Evolutionary conservation across 768 basidiomycete species (phyloP), one percentile per base, ranked within the genome.

Genomic region (Austroboletus festivus): DNA sequence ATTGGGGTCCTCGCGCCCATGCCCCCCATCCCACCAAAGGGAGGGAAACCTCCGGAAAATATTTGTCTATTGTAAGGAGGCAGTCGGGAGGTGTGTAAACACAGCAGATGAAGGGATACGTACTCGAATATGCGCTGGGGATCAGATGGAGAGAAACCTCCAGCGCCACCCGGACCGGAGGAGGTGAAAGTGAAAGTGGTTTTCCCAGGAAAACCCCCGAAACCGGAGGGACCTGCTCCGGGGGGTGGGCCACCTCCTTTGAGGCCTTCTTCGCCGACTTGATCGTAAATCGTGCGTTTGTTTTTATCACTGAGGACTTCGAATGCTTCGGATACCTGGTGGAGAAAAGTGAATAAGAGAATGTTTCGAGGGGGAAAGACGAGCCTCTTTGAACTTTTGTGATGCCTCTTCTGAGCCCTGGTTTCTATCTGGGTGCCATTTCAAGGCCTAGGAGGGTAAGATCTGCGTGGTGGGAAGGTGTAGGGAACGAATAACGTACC

Each of bases 371-470:
- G 8, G n/a, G 5, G 5, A 11, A 24, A 1, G 13, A 60, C 74
- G 22, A 35, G 85, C 93, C 79, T 94, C 82, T 72, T 99, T 94
- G 70, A 99, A 98, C 69, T 89, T 95, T 66, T 80, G 77, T 3
- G 81, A 85, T 0, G 95, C 88, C 55, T 85, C 86, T 56, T 93
- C 93, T 42, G 88, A 85, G 23, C 90, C 89, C 46, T 72, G 71
- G 62, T 96, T 95, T 33, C 93, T 80, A 65, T 96, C 93, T 31
- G 94, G 94, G 68, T 98, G 95, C 85, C 89, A 90, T 80, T 90
- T 93, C 66, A 96, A 67, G 40, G 93, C 91, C 87, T 79, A 74
- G 33, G 49, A 4, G 42, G 10, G 31, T 33, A 24, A 45, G 42
- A 37, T 33, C 37, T 56, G 40, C 7, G 26, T 48, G 3, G 44